Evolutionary conservation across 345 rosid species (phyloP), one percentile per base, ranked within the genome.

Genomic region (Salix brachista): DNA sequence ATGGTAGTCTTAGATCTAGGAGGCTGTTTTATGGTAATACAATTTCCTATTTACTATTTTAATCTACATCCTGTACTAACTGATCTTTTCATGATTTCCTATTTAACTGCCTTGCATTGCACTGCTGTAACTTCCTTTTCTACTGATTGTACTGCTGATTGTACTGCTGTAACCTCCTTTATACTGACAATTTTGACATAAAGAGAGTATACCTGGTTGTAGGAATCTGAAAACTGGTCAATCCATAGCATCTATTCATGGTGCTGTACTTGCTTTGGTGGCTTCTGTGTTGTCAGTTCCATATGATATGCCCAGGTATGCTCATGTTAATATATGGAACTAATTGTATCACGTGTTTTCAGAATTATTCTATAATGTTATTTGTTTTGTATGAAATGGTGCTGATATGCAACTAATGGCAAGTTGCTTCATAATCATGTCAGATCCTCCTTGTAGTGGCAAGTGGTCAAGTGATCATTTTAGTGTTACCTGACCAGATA

Each of bases 301-400:
- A 71, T 96, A 96, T 83, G 99, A 96, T 82, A 93, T 96, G 93
- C 99, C 98, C 86, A 83, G 99, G 99, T 96, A 26, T 71, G 89
- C 81, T 71, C 69, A 41, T 68, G n/a, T 75, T 68, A 67, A 71
- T 32, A 19, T 61, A 71, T 36, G 60, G 64, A 65, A 68, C 25
- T 39, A 48, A 42, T 46, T 60, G 32, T 66, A 36, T 75, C 50
- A 26, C 58, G 50, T 67, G 48, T 39, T 56, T 34, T 39, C 56
- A 41, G 36, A 65, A 52, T 66, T 46, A n/a, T 65, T 32, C 39
- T 34, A 30, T 30, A 60, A 60, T 60, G 17, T 19, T 41, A 21
- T 56, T 7, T 4, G 25, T 34, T 42, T 48, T 32, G 6, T 48
- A 50, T 32, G 42, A 46, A 60, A 30, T 37, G 39, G 9, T 72